Evolutionary conservation across 331 rosid genomes (phyloP), one percentile per base, ranked within the genome.

Genomic region (Ulmus americana): DNA sequence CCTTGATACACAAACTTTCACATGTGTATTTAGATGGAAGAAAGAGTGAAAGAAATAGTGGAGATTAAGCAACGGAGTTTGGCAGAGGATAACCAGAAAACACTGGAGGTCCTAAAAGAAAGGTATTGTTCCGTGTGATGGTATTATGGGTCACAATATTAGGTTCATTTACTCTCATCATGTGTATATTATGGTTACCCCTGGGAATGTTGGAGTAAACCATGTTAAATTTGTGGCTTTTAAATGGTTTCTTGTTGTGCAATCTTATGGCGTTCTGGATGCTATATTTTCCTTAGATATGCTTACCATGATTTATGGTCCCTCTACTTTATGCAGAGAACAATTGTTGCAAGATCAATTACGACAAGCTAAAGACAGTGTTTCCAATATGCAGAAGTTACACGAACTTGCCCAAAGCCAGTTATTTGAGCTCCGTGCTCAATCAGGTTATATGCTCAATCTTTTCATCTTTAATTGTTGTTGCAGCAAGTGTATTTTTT

Each of bases 321-420:
- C 52, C 48, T 55, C 71, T 76, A 12, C 56, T 65, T 43, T 72
- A 51, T 81, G 60, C 85, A 94, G 97, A 84, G 99, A 94, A 73
- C 87, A 88, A 58, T 77, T 82, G 70, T 78, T 94, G 75, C 99
- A 94, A 74, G 99, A 90, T 67, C 97, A 94, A 74, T 76, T 94
- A 68, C 79, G 88, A 73, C 91, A 88, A 72, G 97, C 95, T 55
- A 79, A 90, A 85, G 99, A 85, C 70, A 94, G 97, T 82, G 95
- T 90, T 75, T 83, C 95, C 60, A 94, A 85, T 74, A 94, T 94
- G 97, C 86, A 94, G 76, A 94, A 90, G 79, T 66, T 94, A 58
- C 97, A 94, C 28, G 99, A 94, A 68, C 83, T 90, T 72, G 99
- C 99, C 22, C 99, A 94, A 70, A 94, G 90, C 77, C 97, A 94